Base-by-base conservation (phyloP, 768 basidiomycete species). In the Gelatoporia subvermispora region DNA sequence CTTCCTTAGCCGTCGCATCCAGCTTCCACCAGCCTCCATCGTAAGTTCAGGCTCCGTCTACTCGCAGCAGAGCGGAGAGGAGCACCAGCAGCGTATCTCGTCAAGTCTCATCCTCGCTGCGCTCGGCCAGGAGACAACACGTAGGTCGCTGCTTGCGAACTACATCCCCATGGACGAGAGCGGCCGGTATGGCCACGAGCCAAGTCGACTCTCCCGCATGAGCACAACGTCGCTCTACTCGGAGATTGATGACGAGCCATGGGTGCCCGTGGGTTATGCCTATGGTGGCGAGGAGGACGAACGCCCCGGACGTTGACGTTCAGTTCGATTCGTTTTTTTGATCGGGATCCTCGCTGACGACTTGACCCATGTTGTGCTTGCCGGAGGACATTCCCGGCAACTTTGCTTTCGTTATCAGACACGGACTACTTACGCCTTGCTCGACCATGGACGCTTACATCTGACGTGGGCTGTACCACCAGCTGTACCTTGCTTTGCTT, bases 61-160 rank as follows among this genome's bases (percentile, higher is more conserved):
- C 51, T 72, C 71, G n/a, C 59, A 62, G 9, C 66, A 61, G 48
- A 72, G 66, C 50, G 70, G 63, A 8, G 71, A 72, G 52, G 67
- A 69, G 36, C 61, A 55, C 10, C 60, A 65, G 47, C 49, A 58
- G 18, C 58, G 57, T 15, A 61, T 59, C 7, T 63, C 65, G 22
- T 56, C 66, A 4, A 68, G 63, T 50, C 56, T 70, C n/a, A 63
- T 73, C 34, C 46, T 68, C 48, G 71, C 72, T 21, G 71, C 70
- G 13, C 60, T 70, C 43, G 68, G 61, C 31, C 61, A 60, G 42
- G 52, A 55, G 21, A 61, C 58, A 41, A 51, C 53, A 4, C 50
- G 57, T 17, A 41, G 55, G 41, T 58, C 60, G 17, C 38, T 63
- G 16, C 50, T 56, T 18, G 53, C 59, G 17, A 52, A 55, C 34